Evolutionary conservation across 2,329 filamentous ascomycete species (phyloP), one percentile per base, ranked within the genome.

Genomic region (Magnaporthales sp.): DNA sequence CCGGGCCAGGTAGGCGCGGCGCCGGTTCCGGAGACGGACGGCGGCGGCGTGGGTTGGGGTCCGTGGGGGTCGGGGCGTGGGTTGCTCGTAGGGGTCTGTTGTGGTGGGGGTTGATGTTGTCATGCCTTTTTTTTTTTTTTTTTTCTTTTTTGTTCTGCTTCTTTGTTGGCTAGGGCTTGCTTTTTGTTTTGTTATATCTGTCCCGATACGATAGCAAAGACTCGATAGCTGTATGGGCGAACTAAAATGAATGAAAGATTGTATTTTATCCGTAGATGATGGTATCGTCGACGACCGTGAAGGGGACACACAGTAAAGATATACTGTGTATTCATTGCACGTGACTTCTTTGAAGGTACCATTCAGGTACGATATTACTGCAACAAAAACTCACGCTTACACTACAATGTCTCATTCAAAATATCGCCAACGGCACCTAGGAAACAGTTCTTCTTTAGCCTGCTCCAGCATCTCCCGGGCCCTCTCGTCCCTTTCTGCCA

Each of bases 1-100:
- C 4, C 85, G 80, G 68, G 89, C 85, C 27, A 96, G 82, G 74
- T 92, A 96, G 72, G 89, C 87, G 70, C 91, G 89, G 15, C 92
- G 86, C 64, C 92, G 84, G 77, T 96, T 96, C 77, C 91, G 92
- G 29, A 86, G 79, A 38, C 82, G 80, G 64, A 92, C 84, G 63
- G 80, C 80, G 4, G 77, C 78, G 4, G 74, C 69, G 62, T 78
- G 76, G 27, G 77, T 74, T 1, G 79, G 75, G 0, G 83, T 80
- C 67, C 74, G 80, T 1, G 77, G 76, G 0, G 77, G 77, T 26
- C 83, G 78, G 5, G 83, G 83, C 10, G 76, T 75, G 0, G 82
- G 82, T 68, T 38, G 15, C n/a, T 15, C 10, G 32, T 27, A 32
- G 62, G 62, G 31, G 10, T 27, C 29, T 31, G 56, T 22, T 54